Conservation (phyloP, 106 monocot genomes). For the Chionographis japonica region DNA sequence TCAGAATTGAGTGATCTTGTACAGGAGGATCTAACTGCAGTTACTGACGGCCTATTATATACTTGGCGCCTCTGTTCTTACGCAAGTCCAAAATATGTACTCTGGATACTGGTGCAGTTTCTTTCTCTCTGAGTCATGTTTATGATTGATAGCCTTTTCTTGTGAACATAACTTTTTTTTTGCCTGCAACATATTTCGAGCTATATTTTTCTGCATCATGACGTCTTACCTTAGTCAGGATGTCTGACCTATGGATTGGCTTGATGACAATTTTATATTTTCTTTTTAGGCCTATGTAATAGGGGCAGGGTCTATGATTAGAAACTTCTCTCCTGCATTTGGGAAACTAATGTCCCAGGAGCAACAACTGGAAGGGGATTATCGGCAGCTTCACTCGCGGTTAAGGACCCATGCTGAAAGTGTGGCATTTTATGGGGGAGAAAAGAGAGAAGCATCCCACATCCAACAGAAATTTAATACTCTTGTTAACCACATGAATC, state of each 20-base stretch:
- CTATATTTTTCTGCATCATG: neutral
- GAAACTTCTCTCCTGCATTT: slow-evolving; percentile 94
- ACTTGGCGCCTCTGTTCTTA: slow-evolving; percentile 99
- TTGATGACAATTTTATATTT: slow-evolving; percentile 4
- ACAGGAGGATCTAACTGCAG: slow-evolving; percentile 89
- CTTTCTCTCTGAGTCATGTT: neutral
- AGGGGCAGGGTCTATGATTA: slow-evolving; percentile 80
- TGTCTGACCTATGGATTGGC: neutral
- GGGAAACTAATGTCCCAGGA: slow-evolving; percentile 95
- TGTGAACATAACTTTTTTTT: neutral
- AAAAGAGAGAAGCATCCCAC: slow-evolving; percentile 79
- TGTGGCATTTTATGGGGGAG: slow-evolving; percentile 97
- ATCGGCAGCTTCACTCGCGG: slow-evolving; percentile 93
- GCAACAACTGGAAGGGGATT: slow-evolving; percentile 97
- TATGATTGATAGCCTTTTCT: neutral
- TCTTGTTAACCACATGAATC: slow-evolving; percentile 77
- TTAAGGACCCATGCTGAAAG: slow-evolving; percentile 95
- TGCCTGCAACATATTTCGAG: neutral
- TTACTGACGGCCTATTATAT: slow-evolving; percentile 85
- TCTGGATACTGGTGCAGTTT: slow-evolving; percentile 88
- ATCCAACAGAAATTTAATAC: slow-evolving; percentile 60
- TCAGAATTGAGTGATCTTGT: slow-evolving; percentile 96
- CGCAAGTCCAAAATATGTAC: slow-evolving; percentile 98
- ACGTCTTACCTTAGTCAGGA: neutral
- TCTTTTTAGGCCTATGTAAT: slow-evolving; percentile 80